Base-by-base conservation (phyloP, 192 early-diverging fungal species). In the Podila clonocystis region DNA sequence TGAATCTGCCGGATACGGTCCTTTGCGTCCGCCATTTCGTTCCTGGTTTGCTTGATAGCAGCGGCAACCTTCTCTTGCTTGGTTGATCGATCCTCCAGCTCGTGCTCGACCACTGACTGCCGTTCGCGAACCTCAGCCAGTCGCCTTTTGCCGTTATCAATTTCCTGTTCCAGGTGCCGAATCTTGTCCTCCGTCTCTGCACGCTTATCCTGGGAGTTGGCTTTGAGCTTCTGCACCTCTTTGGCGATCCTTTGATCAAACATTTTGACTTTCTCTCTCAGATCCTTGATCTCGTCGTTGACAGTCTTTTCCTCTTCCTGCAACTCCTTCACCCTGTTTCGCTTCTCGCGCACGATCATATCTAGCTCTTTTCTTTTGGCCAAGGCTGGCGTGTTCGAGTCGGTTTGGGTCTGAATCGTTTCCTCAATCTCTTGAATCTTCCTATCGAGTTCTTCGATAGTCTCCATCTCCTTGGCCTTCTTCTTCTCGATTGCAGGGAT, bases 231-330 rank as follows among this genome's bases (percentile, higher is more conserved):
- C 34, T 58, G 59, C 2, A 66, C 64, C 49, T 89, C 90, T 9
- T 84, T 85, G 2, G 67, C 84, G 28, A 91, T 85, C 63, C 86
- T 89, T 36, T 84, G 82, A 29, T 88, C 86, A 55, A 90, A 71
- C 22, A 82, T 55, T 20, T 77, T 68, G 38, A 90, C 65, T 9
- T 58, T 62, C 31, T 82, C 73, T 59, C 75, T 85, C 7, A 65
- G 31, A 5, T 74, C 28, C 41, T 76, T 66, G 30, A 86, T 88
- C 41, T 83, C 72, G 0, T 84, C 74, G 57, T 86, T 84, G 6
- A 85, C 85, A 50, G 87, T 84, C 38, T 65, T 66, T 50, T 82
- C 83, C 22, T 85, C 84, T n/a, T 74, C 82, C n/a, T 68, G 38
- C 36, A 78, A 61, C 6, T 67, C 64, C 15, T 82, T 76, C 29